Percentiles rank a stretch among this genome's conserved stretches.
Evolutionary conservation across 148 eudicot species (phyloP).

Genomic region (Persicaria tinctoria): DNA sequence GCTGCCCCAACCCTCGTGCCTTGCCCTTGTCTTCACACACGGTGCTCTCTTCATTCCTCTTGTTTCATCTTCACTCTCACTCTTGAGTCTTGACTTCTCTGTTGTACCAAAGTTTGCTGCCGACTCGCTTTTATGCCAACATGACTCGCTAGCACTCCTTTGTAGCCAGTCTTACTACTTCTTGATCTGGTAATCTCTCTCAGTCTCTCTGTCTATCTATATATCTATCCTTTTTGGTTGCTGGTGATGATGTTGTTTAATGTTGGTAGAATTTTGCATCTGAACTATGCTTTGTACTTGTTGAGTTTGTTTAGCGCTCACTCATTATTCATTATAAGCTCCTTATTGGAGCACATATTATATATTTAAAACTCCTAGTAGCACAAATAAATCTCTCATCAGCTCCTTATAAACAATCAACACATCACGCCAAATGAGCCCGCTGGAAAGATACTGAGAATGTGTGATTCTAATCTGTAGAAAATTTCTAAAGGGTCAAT

Average conservation of each 20-base stretch:
- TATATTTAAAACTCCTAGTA: no score
- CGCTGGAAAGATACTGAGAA: neutral
- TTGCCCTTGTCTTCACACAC: neutral
- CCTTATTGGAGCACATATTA: no score
- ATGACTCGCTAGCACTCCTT: constrained; percentile 3
- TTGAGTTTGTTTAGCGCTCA: no score
- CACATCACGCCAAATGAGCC: no score
- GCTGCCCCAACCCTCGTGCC: neutral
- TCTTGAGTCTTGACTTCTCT: neutral
- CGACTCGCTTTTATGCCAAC: neutral
- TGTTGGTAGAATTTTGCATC: neutral
- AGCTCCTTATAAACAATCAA: no score
- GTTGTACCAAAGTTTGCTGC: neutral
- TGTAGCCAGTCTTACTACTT: neutral
- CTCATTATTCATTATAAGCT: no score
- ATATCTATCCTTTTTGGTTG: neutral
- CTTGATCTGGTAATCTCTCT: neutral
- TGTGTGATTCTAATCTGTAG: neutral
- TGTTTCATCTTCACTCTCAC: neutral
- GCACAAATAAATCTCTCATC: no score
- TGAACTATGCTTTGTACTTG: neutral
- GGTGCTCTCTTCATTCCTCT: neutral
- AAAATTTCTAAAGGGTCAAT: neutral
- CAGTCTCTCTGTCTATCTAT: neutral
- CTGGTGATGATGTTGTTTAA: neutral